Evolutionary conservation across 2,329 filamentous ascomycete species (phyloP), one percentile per base, ranked within the genome.

Genomic region (Neoscytalidium dimidiatum): DNA sequence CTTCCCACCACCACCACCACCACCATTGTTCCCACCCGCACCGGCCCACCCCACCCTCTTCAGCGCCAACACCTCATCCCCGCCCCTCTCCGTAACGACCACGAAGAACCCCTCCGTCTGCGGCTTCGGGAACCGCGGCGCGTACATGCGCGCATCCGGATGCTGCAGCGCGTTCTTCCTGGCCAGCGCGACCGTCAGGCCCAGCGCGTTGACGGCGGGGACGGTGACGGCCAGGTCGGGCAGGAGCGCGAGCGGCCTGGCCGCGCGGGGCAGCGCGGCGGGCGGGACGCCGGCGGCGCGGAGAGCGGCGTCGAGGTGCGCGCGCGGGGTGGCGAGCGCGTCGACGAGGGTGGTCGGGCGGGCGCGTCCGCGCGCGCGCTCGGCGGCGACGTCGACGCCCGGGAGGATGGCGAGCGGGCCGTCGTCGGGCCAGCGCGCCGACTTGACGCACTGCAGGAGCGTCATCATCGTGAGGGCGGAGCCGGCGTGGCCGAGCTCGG

Each of bases 71-170:
- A 98, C 84, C 70, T 97, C 92, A 66, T 94, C 92, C 6, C 80
- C 85, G 0, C 81, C 81, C 2, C 85, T 72, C 70, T 91, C 88
- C 6, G 88, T 89, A 0, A 96, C 84, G 23, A 98, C 74, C 14
- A 95, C 86, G 77, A 99, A 98, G 86, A 90, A 98, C 0, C 94
- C 94, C 73, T 99, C 95, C 0, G 88, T 95, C 78, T 99, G 95
- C 17, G 93, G 88, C 78, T 99, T 99, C 1, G 94, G 94, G 79
- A 96, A 98, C 23, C 86, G 85, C 2, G 96, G 94, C 0, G 95
- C 92, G 71, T 90, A 97, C 74, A 97, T 90, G 67, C 90, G 86
- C 56, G 86, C 88, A 1, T 93, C 90, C 8, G 83, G 80, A 73
- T 90, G 85, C 13, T 82, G 81, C 3, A 71, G 70, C 1, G 85